Percentiles rank a stretch among this genome's conserved stretches.
Conservation (phyloP, 257 asterid genomes). For the Oldenlandia corymbosa region DNA sequence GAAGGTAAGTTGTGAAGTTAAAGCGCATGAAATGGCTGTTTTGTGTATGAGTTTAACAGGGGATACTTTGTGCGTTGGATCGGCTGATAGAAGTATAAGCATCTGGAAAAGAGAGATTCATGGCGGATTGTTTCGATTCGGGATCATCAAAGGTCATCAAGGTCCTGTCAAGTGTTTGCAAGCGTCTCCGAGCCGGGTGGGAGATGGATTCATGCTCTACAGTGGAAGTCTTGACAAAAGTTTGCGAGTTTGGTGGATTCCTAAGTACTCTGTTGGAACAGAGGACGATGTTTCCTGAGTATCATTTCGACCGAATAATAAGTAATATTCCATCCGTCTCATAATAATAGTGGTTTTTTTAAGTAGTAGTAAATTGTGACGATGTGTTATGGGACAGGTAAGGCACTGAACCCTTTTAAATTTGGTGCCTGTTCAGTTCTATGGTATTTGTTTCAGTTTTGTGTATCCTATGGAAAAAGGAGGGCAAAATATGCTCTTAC, state of each 20-base stretch:
- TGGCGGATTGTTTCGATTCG: conserved; percentile 42
- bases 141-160: conserved; percentile 62
- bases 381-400: too few relatives aligned
- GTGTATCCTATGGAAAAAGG: too few relatives aligned
- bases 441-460: too few relatives aligned
- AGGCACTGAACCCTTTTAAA: background rate
- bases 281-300: too few relatives aligned
- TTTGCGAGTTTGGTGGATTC: conserved; percentile 87
- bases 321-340: too few relatives aligned
- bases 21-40: conserved; percentile 68
- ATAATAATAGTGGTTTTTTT: too few relatives aligned
- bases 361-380: too few relatives aligned
- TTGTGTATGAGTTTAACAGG: conserved; percentile 58
- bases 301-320: too few relatives aligned
- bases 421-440: too few relatives aligned
- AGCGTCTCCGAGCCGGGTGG: conserved; percentile 45
- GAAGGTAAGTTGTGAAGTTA: conserved; percentile 43
- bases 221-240: conserved; percentile 78
- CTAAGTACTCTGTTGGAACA: conserved; percentile 19
- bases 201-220: conserved; percentile 72
- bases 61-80: conserved; percentile 53
- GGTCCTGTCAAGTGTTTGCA: conserved; percentile 83
- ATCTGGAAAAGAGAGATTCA: conserved; percentile 50
- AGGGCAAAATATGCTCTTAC: too few relatives aligned
- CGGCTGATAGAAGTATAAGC: conserved; percentile 56